Percentiles rank a stretch among this genome's conserved stretches.
Evolutionary conservation across 305 asterid species (phyloP).

Genomic region (Nicotiana rustica): DNA sequence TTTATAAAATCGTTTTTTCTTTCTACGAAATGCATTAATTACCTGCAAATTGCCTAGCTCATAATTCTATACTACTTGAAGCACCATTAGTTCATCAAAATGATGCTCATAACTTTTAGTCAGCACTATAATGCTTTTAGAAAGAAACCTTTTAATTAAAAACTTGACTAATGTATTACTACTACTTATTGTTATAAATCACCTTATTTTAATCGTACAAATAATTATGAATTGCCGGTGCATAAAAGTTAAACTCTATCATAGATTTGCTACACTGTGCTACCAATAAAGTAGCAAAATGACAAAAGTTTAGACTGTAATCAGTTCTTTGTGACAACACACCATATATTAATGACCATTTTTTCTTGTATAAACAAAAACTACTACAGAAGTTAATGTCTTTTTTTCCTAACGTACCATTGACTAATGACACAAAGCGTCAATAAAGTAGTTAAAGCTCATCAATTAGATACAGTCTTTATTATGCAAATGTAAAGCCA

Average conservation of each 20-base stretch:
- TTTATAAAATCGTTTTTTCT: too few relatives aligned
- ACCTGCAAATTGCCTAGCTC: not conserved
- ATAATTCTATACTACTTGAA: not conserved
- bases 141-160: not conserved
- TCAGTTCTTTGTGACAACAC: not conserved
- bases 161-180: not conserved
- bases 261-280: not conserved
- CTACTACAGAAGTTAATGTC: constrained; percentile 13
- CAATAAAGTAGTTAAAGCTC: constrained; percentile 10
- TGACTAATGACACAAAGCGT: constrained; percentile 24
- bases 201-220: too few relatives aligned
- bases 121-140: not conserved
- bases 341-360: not conserved
- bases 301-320: constrained; percentile 7
- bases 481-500: constrained; percentile 25
- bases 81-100: not conserved
- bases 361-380: not conserved
- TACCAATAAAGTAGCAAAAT: constrained; percentile 24
- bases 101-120: not conserved
- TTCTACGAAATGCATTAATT: too few relatives aligned
- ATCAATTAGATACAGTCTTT: not conserved
- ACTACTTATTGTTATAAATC: not conserved
- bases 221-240: too few relatives aligned
- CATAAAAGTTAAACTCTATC: too few relatives aligned
- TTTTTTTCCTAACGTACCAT: not conserved